Conservation (phyloP, 192 early-diverging fungal genomes). For the Linnemannia elongata region DNA sequence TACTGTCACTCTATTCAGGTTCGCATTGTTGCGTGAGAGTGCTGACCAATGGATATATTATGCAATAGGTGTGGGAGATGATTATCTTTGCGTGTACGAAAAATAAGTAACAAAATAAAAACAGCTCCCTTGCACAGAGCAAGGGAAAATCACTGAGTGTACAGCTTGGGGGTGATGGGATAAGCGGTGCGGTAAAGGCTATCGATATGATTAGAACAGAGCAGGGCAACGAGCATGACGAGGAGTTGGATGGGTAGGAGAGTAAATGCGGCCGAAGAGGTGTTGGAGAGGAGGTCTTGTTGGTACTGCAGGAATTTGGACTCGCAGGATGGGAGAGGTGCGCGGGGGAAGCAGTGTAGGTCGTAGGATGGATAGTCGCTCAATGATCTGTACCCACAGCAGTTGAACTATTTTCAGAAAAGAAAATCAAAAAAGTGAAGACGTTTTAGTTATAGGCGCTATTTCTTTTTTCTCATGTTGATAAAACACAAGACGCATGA, state of each 20-base stretch:
- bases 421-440: too few species aligned
- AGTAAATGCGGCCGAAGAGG: conserved; percentile 61
- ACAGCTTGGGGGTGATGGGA: conserved; percentile 44
- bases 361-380: conserved; percentile 63
- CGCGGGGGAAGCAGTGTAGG: conserved; percentile 65
- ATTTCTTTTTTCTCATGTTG: not conserved
- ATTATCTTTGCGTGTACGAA: too few species aligned
- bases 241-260: conserved; percentile 57
- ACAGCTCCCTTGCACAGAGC: not conserved
- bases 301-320: conserved; percentile 56
- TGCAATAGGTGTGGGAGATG: too few species aligned
- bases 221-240: conserved; percentile 56
- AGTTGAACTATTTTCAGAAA: conserved; percentile 51
- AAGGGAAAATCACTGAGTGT: conserved; percentile 18
- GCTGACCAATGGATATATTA: too few species aligned
- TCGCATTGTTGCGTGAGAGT: too few species aligned
- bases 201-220: conserved; percentile 67
- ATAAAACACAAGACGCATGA: not conserved
- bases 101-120: not conserved
- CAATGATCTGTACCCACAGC: conserved; percentile 63
- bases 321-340: conserved; percentile 60
- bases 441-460: too few species aligned
- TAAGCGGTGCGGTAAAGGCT: conserved; percentile 37
- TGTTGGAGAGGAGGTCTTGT: conserved; percentile 42
- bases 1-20: too few species aligned